Base-by-base conservation (phyloP, 2,329 filamentous ascomycete genomes). In the Fusarium udum region DNA sequence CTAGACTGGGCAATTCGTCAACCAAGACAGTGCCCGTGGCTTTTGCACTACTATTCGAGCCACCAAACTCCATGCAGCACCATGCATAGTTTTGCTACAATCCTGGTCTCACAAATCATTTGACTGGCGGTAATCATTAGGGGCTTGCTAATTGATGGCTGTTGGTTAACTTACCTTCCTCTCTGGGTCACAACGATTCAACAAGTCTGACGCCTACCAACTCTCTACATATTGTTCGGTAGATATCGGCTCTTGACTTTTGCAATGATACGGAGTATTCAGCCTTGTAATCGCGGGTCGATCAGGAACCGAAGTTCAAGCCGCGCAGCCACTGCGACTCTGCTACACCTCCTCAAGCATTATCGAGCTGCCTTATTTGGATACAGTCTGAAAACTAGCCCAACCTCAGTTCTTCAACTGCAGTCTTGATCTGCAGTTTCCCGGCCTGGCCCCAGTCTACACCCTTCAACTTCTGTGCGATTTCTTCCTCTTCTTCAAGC, bases 371-470 rank as follows among this genome's bases (percentile, higher is more conserved):
- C 66, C 70, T 40, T 40, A 60, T 57, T 51, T 43, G 57, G 61
- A 64, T 56, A 61, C 64, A 51, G 36, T 61, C 51, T 53, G 51
- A 39, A 55, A 36, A 61, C 78, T 67, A 88, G 46, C 26, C 37
- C 28, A 69, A 75, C 39, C 82, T 83, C 61, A 90, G 78, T 70
- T 81, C 82, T 60, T 81, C 79, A 42, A 87, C 83, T 32, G 86
- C 73, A 15, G 72, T 76, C 74, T 83, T 84, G 37, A 89, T 80
- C 61, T 82, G 79, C 11, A 72, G 75, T 78, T 87, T 89, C 32
- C 84, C 84, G n/a, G 87, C 88, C 64, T 81, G 84, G 24, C 85
- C 85, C 89, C 89, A 92, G 75, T 92, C 89, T 18, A 88, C 82
- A 10, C 89, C 83, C 77, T 86, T 85, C 70, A 91, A 77, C 60